These are phyloP conservation scores for Colletotrichum sp. DNA, from an alignment of 2,329 filamentous ascomycete genomes.

Conservation along the genomic window DNA sequence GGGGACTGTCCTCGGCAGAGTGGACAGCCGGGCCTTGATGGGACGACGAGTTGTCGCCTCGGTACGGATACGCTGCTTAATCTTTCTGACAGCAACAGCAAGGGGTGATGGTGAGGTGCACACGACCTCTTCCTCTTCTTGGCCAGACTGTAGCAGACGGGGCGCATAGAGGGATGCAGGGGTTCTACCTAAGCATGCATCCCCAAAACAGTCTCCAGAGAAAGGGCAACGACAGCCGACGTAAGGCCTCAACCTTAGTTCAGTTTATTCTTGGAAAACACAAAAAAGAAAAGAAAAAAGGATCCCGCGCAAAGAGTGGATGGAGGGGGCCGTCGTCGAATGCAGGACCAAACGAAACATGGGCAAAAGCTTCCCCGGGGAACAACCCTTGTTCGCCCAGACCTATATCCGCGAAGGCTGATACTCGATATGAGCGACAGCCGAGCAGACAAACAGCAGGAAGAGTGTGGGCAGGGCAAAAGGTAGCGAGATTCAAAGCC, in stretches of 20 bases:
- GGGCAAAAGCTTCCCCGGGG: conserved; percentile 16
- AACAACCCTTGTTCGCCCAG: background rate
- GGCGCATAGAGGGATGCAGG: background rate
- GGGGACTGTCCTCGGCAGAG: background rate
- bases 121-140: background rate
- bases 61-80: background rate
- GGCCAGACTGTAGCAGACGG: background rate
- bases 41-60: background rate
- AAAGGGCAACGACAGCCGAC: background rate
- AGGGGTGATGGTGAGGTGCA: background rate
- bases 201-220: background rate
- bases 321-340: background rate
- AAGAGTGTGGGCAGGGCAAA: background rate
- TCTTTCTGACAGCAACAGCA: background rate
- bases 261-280: background rate
- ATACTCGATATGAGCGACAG: background rate
- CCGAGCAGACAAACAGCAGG: background rate
- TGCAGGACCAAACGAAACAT: conserved; percentile 14
- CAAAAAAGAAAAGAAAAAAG: background rate
- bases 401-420: background rate
- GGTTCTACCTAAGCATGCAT: background rate
- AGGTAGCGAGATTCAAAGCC: background rate
- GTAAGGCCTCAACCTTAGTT: background rate
- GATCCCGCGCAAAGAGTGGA: background rate
- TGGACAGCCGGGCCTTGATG: background rate